Evolutionary conservation across 148 eudicot genomes (phyloP), one percentile per base, ranked within the genome.

Genomic region (Amaranthus cruentus): DNA sequence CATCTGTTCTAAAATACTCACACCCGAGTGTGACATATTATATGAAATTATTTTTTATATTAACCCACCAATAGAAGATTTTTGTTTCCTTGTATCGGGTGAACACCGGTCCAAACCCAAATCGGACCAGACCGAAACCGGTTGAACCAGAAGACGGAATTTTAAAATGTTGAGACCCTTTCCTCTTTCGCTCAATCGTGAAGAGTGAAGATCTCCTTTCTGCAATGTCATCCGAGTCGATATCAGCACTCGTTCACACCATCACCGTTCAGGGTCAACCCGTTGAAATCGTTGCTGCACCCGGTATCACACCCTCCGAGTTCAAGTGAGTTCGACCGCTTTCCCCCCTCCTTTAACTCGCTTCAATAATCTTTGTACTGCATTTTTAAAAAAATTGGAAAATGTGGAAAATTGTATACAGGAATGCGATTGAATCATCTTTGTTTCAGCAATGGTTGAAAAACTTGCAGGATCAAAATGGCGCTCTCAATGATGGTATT

Each of bases 381-480:
- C 62, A 62, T 28, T 13, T 63, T 3, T 11, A 11, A 18, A 66
- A 28, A 71, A 47, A 68, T 60, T 47, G 18, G 55, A 57, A 44
- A 56, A 0, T 28, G 38, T 74, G 64, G 48, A 72, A 28, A 28
- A 28, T 28, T 28, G 38, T 28, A 28, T 81, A 63, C 84, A 94
- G 98, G 87, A 91, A 77, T 82, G 99, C 94, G 48, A 83, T 91
- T 28, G 97, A 88, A 73, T 91, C 87, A n/a, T 78, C 90, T 38
- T 77, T 95, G 86, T 95, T 91, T 78, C 85, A 90, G 62, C 99
- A 87, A 67, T 95, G 99, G 99, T 78, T 95, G 82, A 90, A 82
- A 71, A 95, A 87, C 72, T 82, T 93, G 79, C 89, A 93, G 82
- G 75, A 82, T 9, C 88, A 88, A 72, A 88, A 78, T 15, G 97